Conservation (phyloP, 2,329 filamentous ascomycete species). For the Colletotrichum aenigma region DNA sequence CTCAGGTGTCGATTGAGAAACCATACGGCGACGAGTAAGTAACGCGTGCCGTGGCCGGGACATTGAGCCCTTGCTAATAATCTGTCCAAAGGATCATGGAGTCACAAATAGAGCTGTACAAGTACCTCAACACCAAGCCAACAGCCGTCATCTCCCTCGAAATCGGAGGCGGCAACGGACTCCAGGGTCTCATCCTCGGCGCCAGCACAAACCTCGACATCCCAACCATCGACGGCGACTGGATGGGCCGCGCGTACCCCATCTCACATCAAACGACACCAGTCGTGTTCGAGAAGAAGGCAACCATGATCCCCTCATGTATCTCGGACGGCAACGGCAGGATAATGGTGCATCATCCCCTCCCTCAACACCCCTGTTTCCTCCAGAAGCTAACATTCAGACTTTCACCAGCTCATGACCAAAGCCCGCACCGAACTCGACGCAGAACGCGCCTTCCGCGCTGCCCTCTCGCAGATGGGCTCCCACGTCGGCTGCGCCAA, state of each 20-base stretch:
- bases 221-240: conserved; percentile 57
- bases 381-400: not conserved
- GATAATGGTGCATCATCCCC: not conserved
- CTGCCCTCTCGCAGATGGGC: conserved; percentile 59
- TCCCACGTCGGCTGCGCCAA: conserved; percentile 55
- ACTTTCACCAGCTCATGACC: conserved; percentile 40
- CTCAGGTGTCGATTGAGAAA: not conserved
- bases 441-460: conserved; percentile 54
- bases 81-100: not conserved
- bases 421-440: conserved; percentile 50
- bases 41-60: no score
- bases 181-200: conserved; percentile 61
- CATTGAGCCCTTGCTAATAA: no score
- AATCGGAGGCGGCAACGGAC: conserved; percentile 68
- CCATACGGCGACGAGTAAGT: not conserved
- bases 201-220: conserved; percentile 56
- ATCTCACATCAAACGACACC: conserved; percentile 60
- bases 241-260: conserved; percentile 61
- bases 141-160: conserved; percentile 43
- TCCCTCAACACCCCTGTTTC: not conserved
- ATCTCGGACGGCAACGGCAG: conserved; percentile 21
- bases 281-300: conserved; percentile 34
- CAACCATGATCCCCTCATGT: conserved; percentile 33
- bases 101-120: conserved; percentile 42
- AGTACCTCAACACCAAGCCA: conserved; percentile 43